Evolutionary conservation across 768 basidiomycete genomes (phyloP), one percentile per base, ranked within the genome.

Genomic region (Suillus sp.): DNA sequence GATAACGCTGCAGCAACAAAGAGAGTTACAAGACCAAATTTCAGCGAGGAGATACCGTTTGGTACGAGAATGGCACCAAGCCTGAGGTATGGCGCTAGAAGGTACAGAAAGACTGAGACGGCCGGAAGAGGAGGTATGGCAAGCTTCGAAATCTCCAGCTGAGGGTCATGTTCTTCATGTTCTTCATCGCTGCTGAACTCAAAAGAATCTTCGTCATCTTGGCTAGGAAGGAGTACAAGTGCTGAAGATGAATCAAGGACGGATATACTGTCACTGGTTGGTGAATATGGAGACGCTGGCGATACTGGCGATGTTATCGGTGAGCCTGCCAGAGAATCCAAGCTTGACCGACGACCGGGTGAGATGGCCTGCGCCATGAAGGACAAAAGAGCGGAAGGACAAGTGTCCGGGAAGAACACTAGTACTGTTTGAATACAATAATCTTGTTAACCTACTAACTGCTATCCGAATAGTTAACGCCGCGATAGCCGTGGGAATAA

Each of bases 11-110:
- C 86, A 62, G 86, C 86, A 34, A 81, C 67, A 37, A 86, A 53
- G 2, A 91, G 72, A 1, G 78, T 74, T 34, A 84, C 75, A 34
- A 91, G 75, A 4, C 81, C 79, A 34, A 81, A 77, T 68, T 81
- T 79, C 45, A 88, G 75, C 3, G 86, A 79, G 54, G 81, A 69
- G 42, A 74, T 74, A 7, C 79, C 77, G 64, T 83, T 80, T n/a
- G 84, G 79, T 10, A 90, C 69, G 53, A 86, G 78, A 62, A 92
- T 78, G 32, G 89, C 89, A 27, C 91, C 91, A 30, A 92, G 81
- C 69, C 86, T 89, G 68, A 91, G 81, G 70, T 84, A 88, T 7
- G 90, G 89, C 4, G 84, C 77, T 59, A 90, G 76, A 61, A 92
- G 86, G 74, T 91, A 89, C 11, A 91, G 78, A 68, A 92, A 86